These are phyloP conservation scores for Aspergillus fructus DNA, from an alignment of 2,329 filamentous ascomycete species.

Conservation along the genomic window DNA sequence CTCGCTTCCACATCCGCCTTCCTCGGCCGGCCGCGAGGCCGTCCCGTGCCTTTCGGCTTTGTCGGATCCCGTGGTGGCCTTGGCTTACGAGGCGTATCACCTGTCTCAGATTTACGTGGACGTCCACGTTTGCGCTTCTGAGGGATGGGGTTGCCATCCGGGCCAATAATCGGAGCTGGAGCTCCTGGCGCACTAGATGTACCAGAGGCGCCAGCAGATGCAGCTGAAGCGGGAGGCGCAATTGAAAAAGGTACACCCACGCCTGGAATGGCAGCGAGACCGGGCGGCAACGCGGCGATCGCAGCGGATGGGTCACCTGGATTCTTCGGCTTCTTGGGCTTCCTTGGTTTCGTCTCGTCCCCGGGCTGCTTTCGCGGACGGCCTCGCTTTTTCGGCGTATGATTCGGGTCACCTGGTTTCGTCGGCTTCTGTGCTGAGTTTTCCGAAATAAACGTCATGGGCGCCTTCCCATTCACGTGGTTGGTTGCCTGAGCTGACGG, in stretches of 20 bases:
- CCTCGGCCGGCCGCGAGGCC: conserved; percentile 34
- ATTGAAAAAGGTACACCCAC: conserved; percentile 5
- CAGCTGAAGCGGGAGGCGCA: background rate
- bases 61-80: conserved; percentile 24
- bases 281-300: background rate
- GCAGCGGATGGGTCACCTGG: conserved; percentile 5
- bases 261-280: background rate
- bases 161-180: conserved; percentile 9
- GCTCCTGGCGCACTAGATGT: background rate
- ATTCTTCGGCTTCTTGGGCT: conserved; percentile 18
- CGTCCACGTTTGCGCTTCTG: conserved; percentile 25
- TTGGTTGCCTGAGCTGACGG: background rate
- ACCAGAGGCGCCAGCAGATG: background rate
- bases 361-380: conserved; percentile 31
- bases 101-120: conserved; percentile 24
- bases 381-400: conserved; percentile 27
- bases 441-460: conserved; percentile 11
- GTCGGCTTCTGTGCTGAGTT: conserved; percentile 6
- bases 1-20: conserved; percentile 33
- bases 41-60: conserved; percentile 27
- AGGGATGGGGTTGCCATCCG: conserved; percentile 20
- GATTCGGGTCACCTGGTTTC: conserved; percentile 5
- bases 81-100: conserved; percentile 19
- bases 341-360: conserved; percentile 18
- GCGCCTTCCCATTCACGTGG: conserved; percentile 17